phyloP scores from a whole-genome alignment of 2,329 filamentous ascomycete genomes.

The Alternaria sp. region DNA sequence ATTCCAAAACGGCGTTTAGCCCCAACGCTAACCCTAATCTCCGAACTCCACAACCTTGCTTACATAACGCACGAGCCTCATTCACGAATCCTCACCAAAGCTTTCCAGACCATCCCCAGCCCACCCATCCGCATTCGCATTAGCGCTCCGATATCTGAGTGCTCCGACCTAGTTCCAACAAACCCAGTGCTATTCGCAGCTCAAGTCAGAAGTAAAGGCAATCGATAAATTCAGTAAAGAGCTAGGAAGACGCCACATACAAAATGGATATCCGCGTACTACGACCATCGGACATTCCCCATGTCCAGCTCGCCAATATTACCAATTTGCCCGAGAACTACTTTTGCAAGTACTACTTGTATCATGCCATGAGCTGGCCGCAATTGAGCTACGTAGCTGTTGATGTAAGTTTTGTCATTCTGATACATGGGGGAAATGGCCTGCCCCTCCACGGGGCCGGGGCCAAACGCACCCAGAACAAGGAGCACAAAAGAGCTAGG shows the following conservation, averaged over 20 bases:
- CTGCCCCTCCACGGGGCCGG: not conserved
- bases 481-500: not conserved
- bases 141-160: not conserved
- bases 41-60: conserved; percentile 15
- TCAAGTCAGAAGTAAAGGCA: not conserved
- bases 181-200: not conserved
- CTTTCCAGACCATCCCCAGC: not conserved
- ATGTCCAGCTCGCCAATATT: conserved; percentile 97
- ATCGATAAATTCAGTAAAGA: not conserved
- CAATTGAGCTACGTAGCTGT: conserved; percentile 97
- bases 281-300: conserved; percentile 81
- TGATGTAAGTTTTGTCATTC: conserved; percentile 61
- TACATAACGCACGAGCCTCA: conserved; percentile 24
- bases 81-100: conserved; percentile 8
- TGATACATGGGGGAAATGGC: not conserved
- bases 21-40: conserved; percentile 16
- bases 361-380: conserved; percentile 97
- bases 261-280: conserved; percentile 90
- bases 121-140: conserved; percentile 7
- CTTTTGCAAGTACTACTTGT: conserved; percentile 99
- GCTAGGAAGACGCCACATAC: conserved; percentile 4
- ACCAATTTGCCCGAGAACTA: conserved; percentile 99
- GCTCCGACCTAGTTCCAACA: not conserved
- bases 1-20: not conserved
- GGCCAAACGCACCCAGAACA: not conserved